Evolutionary conservation across 192 early-diverging fungal species (phyloP).

Genomic region (Entomortierella parvispora): DNA sequence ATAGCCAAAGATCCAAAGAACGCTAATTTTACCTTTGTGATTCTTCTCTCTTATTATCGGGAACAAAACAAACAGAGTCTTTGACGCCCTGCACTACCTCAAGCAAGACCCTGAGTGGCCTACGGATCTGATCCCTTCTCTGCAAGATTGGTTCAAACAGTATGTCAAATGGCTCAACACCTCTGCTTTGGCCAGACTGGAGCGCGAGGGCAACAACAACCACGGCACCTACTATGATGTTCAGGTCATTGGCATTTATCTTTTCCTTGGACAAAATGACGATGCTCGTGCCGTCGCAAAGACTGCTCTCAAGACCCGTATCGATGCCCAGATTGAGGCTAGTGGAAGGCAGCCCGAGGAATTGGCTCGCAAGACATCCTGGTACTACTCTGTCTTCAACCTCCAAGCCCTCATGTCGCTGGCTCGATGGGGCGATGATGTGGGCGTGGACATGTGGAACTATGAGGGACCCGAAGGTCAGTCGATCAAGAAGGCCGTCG

Average conservation of each 20-base stretch:
- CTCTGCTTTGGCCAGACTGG: slow-evolving; percentile 32
- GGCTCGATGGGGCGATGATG: slow-evolving; percentile 48
- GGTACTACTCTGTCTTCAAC: slow-evolving; percentile 65
- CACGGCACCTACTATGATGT: slow-evolving; percentile 70
- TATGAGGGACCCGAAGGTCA: slow-evolving; percentile 56
- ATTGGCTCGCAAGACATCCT: slow-evolving; percentile 53
- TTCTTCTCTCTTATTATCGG: neutral
- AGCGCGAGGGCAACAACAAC: slow-evolving; percentile 57
- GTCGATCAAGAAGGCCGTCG: slow-evolving; percentile 57
- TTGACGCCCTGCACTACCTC: slow-evolving; percentile 53
- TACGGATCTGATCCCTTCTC: slow-evolving; percentile 26
- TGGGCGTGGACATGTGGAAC: slow-evolving; percentile 53
- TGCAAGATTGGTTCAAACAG: slow-evolving; percentile 51
- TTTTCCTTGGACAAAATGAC: slow-evolving; percentile 53
- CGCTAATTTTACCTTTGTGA: neutral
- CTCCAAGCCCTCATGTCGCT: slow-evolving; percentile 57
- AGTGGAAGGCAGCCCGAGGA: slow-evolving; percentile 57
- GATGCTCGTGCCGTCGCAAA: slow-evolving; percentile 36
- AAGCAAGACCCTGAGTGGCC: slow-evolving; percentile 47
- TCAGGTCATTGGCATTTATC: slow-evolving; percentile 55
- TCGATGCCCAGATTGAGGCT: slow-evolving; percentile 48
- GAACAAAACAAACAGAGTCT: slow-evolving; percentile 41
- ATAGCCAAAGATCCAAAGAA: too few relatives aligned
- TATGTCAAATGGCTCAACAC: slow-evolving; percentile 54
- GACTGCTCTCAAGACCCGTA: slow-evolving; percentile 48